Conservation (phyloP, 2,329 filamentous ascomycete genomes). For the Metarhizium brunneum region DNA sequence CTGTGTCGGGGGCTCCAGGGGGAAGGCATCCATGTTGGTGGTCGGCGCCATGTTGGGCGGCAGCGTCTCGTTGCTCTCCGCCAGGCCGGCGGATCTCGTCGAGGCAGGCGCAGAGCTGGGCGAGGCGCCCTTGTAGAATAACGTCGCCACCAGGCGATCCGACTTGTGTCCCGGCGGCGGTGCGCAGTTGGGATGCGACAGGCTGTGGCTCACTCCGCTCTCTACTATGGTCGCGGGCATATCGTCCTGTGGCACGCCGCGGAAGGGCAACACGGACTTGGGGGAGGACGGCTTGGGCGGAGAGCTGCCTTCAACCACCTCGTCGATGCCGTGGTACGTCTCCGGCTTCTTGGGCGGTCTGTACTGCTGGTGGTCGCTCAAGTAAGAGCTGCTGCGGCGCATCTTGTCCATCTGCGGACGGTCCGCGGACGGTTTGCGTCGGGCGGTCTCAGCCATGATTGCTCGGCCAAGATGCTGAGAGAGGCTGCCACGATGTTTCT, state of each 20-base stretch:
- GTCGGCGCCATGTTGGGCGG: conserved; percentile 51
- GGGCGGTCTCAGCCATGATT: conserved; percentile 22
- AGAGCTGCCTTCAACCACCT: conserved; percentile 49
- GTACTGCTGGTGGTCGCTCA: conserved; percentile 55
- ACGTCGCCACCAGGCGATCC: conserved; percentile 49
- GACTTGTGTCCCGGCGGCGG: conserved; percentile 37
- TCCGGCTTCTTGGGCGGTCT: conserved; percentile 46
- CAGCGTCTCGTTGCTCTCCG: conserved; percentile 25
- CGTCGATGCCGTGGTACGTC: conserved; percentile 53
- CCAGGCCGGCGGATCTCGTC: conserved; percentile 14
- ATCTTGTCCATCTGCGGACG: conserved; percentile 38
- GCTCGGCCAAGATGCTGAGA: not conserved
- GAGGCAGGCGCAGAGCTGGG: conserved; percentile 12
- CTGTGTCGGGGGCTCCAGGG: conserved; percentile 47
- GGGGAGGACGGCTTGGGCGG: conserved; percentile 27
- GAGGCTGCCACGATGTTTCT: no score
- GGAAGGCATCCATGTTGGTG: conserved; percentile 47
- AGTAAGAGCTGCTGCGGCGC: conserved; percentile 53
- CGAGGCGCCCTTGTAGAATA: conserved; percentile 48
- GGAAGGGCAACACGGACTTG: conserved; percentile 40
- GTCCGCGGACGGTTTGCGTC: conserved; percentile 22
- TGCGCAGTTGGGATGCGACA: conserved; percentile 55
- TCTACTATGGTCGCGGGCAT: conserved; percentile 52
- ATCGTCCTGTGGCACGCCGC: conserved; percentile 50
- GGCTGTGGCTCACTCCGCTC: conserved; percentile 51